Evolutionary conservation across 352 stramenopile genomes (phyloP), one percentile per base, ranked within the genome.

Genomic region (Phytophthora europaea): DNA sequence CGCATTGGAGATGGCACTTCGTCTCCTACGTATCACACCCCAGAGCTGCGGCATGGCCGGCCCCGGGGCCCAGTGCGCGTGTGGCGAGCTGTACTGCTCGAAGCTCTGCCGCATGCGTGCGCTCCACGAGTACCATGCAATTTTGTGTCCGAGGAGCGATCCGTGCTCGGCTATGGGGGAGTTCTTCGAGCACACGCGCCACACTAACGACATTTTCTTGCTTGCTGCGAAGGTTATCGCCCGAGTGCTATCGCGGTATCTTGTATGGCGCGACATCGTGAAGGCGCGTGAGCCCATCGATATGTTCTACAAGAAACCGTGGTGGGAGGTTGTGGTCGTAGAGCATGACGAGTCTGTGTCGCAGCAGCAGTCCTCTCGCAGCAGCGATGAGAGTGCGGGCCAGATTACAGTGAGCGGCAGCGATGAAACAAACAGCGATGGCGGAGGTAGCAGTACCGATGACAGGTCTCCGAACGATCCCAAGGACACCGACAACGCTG

Each of bases 151-250:
- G 4, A 79, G 93, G 1, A 78, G 79, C 26, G 83, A 91, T 48
- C 61, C 80, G 55, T 88, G 80, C 72, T 87, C 83, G 26, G 74
- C 86, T 22, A 94, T 94, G 86, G 86, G 75, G 18, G 72, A 77
- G 56, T 92, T 92, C 43, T 34, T 92, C 15, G 74, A 76, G 33
- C 92, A 97, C 72, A 89, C 79, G 34, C 92, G 80, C 23, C 86
- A 92, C 67, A 97, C 93, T 0, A 98, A 98, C 75, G 94, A 98
- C 61, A 98, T 98, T 48, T 97, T 98, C 66, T 59, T 98, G 13
- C 74, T 98, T 0, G 90, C 86, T 20, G 92, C 87, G 26, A 94
- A 98, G 60, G 90, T 98, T 0, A 83, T 98, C 15, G 88, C 90
- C 18, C 82, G 84, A 8, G 70, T 96, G 2, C 26, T 96, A 0